Base-by-base conservation (phyloP, 2,329 filamentous ascomycete genomes). In the Aspergillus intermedius region DNA sequence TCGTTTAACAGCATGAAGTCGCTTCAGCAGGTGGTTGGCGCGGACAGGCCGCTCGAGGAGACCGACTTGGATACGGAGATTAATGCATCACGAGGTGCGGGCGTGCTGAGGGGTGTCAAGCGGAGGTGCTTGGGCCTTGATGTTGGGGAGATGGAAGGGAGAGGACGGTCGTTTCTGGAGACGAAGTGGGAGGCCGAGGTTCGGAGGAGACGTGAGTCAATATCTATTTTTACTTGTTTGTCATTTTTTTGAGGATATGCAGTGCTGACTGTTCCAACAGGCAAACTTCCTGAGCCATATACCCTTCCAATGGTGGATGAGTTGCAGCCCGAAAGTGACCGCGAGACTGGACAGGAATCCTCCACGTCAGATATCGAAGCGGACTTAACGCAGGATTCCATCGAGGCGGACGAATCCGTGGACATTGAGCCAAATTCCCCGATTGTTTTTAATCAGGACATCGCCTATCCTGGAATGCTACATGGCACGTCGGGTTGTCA, bases 111-210 rank as follows among this genome's bases (percentile, higher is more conserved):
- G 19, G 67, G 64, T 30, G 60, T 69, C 22, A 72, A 72, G 57
- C 60, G 67, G 22, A 58, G 57, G 25, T 64, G 68, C 51, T 57
- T 68, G 35, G 45, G 49, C 34, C 23, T 43, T 6, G 19, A 44
- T 5, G 51, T 54, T 32, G 48, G 46, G 56, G 57, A 22, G 37
- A 21, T 2, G 37, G 37, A 19, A 10, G 54, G 57, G 44, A 55
- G 60, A 30, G 63, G 60, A 30, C 57, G 60, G 22, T 69, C 67
- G 15, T 71, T 72, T 51, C 56, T 71, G 13, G 69, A 71, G 52
- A 72, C 69, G 3, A 70, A 68, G 48, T 70, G 69, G 66, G 69
- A 71, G 50, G 56, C 58, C 32, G 65, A 68, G 32, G 54, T 50
- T 6, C 56, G 58, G 15, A 62, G 62, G 47, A 54, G 56, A 61